Percentiles rank a stretch among this genome's conserved stretches.
Conservation (phyloP, 495 filamentous ascomycete species). For the Xylaria acuta region DNA sequence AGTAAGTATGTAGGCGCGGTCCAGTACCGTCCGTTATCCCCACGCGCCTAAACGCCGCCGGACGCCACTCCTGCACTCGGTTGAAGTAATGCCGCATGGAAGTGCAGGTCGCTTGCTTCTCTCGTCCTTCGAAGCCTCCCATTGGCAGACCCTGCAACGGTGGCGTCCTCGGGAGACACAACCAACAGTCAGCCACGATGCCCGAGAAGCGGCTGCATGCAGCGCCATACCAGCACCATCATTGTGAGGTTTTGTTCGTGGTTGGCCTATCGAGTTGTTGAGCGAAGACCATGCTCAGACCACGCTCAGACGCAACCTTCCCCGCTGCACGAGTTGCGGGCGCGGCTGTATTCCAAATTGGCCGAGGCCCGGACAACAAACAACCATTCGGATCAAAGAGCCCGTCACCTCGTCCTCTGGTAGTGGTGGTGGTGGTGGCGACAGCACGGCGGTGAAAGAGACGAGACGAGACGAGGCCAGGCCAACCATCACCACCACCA, state of each 20-base stretch:
- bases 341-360: constrained; percentile 28
- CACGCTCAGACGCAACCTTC: not conserved
- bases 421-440: constrained; percentile 3
- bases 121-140: not conserved
- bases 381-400: constrained; percentile 17
- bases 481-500: constrained; percentile 1
- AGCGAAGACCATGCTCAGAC: not conserved
- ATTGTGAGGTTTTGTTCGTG: not conserved
- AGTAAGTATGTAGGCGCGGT: not conserved
- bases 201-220: constrained; percentile 18
- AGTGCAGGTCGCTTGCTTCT: not conserved
- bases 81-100: constrained; percentile 14
- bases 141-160: constrained; percentile 14
- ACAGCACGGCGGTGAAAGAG: constrained; percentile 3
- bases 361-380: constrained; percentile 19
- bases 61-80: constrained; percentile 19
- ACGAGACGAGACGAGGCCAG: not conserved
- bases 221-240: constrained; percentile 15
- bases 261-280: not conserved
- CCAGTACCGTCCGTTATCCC: not conserved
- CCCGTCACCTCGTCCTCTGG: not conserved
- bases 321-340: constrained; percentile 11
- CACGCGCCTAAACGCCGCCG: constrained; percentile 11
- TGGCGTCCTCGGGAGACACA: constrained; percentile 15
- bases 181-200: constrained; percentile 18